Percentiles rank a stretch among this genome's conserved stretches.
phyloP scores from a whole-genome alignment of 2,329 filamentous ascomycete genomes.

The Blastomyces percursus region DNA sequence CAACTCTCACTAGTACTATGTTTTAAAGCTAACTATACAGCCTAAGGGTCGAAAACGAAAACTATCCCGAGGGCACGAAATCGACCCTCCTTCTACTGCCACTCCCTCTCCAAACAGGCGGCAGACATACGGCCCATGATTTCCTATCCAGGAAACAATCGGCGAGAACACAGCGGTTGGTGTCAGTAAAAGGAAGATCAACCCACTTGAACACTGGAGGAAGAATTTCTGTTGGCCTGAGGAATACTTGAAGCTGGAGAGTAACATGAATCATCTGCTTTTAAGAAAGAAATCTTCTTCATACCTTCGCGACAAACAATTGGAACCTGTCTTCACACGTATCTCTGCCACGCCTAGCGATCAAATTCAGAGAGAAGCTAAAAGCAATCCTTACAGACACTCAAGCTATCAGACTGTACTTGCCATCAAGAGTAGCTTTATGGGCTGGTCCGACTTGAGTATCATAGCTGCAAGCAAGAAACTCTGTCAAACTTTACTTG shows the following conservation, averaged over 20 bases:
- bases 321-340: conserved; percentile 12
- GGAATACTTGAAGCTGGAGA: conserved; percentile 18
- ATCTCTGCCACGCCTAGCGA: conserved; percentile 15
- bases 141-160: not conserved
- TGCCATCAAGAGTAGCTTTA: not conserved
- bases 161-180: not conserved
- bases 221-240: conserved; percentile 17
- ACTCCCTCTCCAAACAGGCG: not conserved
- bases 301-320: conserved; percentile 15
- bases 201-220: conserved; percentile 20
- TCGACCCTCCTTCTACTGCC: not conserved
- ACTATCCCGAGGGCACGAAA: conserved; percentile 5
- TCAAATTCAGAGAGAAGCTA: conserved; percentile 14
- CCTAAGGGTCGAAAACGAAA: conserved; percentile 16
- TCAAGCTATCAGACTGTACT: conserved; percentile 7
- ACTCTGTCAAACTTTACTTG: conserved; percentile 19
- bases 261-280: conserved; percentile 23
- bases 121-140: not conserved
- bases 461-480: conserved; percentile 18
- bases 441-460: conserved; percentile 9
- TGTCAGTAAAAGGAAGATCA: conserved; percentile 10
- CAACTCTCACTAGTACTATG: conserved; percentile 11
- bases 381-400: conserved; percentile 12
- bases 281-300: conserved; percentile 18
- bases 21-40: conserved; percentile 16